Conservation (phyloP, 2,329 filamentous ascomycete genomes). For the Lachnellula willkommii region DNA sequence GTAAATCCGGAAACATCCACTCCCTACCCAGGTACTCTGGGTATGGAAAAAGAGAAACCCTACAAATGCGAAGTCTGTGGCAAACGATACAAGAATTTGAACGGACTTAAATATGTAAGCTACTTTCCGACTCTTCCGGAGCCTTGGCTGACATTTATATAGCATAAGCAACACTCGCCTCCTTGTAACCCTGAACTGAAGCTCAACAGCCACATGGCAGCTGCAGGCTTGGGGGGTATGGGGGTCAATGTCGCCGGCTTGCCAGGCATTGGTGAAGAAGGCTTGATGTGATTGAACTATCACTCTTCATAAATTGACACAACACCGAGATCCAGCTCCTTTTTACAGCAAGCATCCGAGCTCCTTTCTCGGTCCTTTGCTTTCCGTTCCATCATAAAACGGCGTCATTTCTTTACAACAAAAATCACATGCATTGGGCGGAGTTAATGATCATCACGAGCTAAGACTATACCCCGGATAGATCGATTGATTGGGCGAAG, state of each 20-base stretch:
- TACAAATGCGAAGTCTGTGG: constrained; percentile 96
- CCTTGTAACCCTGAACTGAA: constrained; percentile 83
- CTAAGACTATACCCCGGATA: constrained; percentile 29
- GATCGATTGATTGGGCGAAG: constrained; percentile 24
- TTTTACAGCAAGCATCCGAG: constrained; percentile 5
- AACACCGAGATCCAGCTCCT: constrained; percentile 8
- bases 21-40: constrained; percentile 89
- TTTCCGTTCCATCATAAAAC: constrained; percentile 5
- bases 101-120: constrained; percentile 89
- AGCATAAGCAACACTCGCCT: constrained; percentile 77
- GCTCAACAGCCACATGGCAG: constrained; percentile 33
- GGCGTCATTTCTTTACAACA: constrained; percentile 15
- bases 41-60: constrained; percentile 99
- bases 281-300: constrained; percentile 33
- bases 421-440: constrained; percentile 25
- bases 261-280: constrained; percentile 50
- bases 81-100: constrained; percentile 98
- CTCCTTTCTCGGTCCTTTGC: constrained; percentile 3
- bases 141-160: constrained; percentile 32
- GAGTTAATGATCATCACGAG: constrained; percentile 22
- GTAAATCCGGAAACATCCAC: constrained; percentile 93
- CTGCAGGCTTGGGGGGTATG: constrained; percentile 27
- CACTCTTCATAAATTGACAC: background rate
- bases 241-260: constrained; percentile 38
- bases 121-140: background rate